Conservation (phyloP, 2,329 filamentous ascomycete genomes). For the Coniella lustricola region DNA sequence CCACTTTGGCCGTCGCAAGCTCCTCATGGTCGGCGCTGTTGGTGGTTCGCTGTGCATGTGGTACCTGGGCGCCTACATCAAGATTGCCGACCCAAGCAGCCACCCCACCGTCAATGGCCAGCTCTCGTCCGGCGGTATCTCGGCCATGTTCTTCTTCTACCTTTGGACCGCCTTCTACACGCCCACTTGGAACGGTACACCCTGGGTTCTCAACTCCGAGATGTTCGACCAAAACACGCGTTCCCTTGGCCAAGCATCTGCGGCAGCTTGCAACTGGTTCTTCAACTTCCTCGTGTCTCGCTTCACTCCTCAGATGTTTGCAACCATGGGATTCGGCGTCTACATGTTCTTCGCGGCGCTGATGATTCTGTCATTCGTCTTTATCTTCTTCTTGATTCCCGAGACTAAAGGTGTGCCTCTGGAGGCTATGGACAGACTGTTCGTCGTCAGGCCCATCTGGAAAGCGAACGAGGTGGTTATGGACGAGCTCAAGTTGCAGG, state of each 20-base stretch:
- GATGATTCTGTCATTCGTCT: slow-evolving; percentile 51
- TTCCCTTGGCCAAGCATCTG: slow-evolving; percentile 64
- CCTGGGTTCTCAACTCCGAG: slow-evolving; percentile 69
- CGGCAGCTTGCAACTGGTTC: slow-evolving; percentile 66
- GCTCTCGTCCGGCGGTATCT: slow-evolving; percentile 40
- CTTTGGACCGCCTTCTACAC: slow-evolving; percentile 69
- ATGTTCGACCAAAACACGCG: slow-evolving; percentile 68
- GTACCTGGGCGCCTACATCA: slow-evolving; percentile 57
- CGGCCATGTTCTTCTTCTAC: slow-evolving; percentile 66
- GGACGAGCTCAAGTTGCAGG: slow-evolving; percentile 31
- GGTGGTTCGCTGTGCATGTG: slow-evolving; percentile 58
- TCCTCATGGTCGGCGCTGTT: slow-evolving; percentile 57
- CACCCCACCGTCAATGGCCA: slow-evolving; percentile 24
- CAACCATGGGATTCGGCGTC: slow-evolving; percentile 52
- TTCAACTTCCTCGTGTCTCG: slow-evolving; percentile 64
- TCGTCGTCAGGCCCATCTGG: slow-evolving; percentile 40
- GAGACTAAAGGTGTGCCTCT: slow-evolving; percentile 61
- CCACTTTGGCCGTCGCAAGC: slow-evolving; percentile 43
- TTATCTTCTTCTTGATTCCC: slow-evolving; percentile 56
- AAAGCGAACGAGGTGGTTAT: slow-evolving; percentile 38
- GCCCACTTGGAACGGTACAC: slow-evolving; percentile 64
- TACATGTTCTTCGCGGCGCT: slow-evolving; percentile 63
- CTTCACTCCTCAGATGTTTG: slow-evolving; percentile 61
- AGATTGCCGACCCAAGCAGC: slow-evolving; percentile 34
- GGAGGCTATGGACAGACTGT: slow-evolving; percentile 58